Conservation (phyloP, 306 rosid species). For the Begonia peltatifolia region DNA sequence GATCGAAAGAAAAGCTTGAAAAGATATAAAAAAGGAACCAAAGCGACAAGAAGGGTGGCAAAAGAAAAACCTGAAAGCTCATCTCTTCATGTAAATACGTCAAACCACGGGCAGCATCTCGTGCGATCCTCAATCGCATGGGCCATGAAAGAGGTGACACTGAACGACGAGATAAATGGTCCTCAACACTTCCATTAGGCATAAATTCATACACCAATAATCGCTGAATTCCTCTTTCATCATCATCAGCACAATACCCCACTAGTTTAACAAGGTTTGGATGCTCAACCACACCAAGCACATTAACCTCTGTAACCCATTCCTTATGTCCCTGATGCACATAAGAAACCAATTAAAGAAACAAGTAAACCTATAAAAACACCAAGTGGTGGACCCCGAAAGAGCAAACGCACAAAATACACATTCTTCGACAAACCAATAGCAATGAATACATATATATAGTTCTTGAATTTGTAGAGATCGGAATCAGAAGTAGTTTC, state of each 20-base stretch:
- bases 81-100: slow-evolving; percentile 78
- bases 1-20: slow-evolving; percentile 10
- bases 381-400: no score
- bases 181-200: slow-evolving; percentile 74
- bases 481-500: no score
- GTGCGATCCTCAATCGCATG: slow-evolving; percentile 75
- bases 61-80: slow-evolving; percentile 69
- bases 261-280: slow-evolving; percentile 88
- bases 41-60: neutral
- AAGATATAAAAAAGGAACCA: slow-evolving; percentile 2
- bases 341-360: neutral
- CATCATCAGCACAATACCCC: slow-evolving; percentile 95
- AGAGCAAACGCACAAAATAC: no score
- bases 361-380: no score
- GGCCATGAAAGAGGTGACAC: slow-evolving; percentile 64
- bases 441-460: no score
- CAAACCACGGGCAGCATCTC: slow-evolving; percentile 86
- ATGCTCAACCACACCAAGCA: slow-evolving; percentile 91
- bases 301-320: slow-evolving; percentile 99
- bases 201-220: slow-evolving; percentile 74
- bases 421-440: no score
- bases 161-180: slow-evolving; percentile 54
- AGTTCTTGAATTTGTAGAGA: no score
- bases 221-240: slow-evolving; percentile 96
- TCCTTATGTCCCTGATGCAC: slow-evolving; percentile 79